Evolutionary conservation across 2,329 filamentous ascomycete genomes (phyloP), one percentile per base, ranked within the genome.

Genomic region (Penicillium expansum): DNA sequence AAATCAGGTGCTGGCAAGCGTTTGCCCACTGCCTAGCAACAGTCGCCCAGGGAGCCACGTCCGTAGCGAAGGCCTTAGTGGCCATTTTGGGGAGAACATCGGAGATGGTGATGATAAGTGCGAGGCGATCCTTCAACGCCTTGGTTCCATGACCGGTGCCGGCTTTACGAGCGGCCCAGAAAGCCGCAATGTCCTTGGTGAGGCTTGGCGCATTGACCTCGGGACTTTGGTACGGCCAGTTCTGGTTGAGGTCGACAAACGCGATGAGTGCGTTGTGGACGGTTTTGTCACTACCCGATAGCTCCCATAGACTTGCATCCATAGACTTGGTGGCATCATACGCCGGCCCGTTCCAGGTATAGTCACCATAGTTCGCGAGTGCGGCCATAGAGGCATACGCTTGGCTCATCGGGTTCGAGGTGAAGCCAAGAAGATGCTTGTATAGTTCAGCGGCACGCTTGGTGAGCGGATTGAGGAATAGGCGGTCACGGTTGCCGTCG

Each of bases 381-480:
- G 27, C 16, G 9, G 14, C 27, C 48, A 51, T 42, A 5, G 48
- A 51, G 10, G 48, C 48, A 20, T 42, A 66, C 0, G 64, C 37
- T 33, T 66, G 48, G 7, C 54, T 52, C 63, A 66, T 64, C 0
- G 63, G 61, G 39, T 66, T 66, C 3, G 63, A 61, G 24, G 63
- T 66, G 45, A 66, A 66, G 22, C 64, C 63, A 10, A 66, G 42
- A 16, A 66, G 32, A 33, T 66, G 48, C 52, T 66, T 61, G 42
- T 66, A 62, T 8, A 66, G 54, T 11, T 58, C 52, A 2, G 61
- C 27, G 20, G 50, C 55, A 29, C 64, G 64, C 32, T 55, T 58
- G n/a, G 49, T 64, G 9, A 66, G 57, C 3, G 64, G 64, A 52
- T 66, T 66, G n/a, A 66, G 60, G 56, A 66, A 66, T 2, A 66